Percentiles rank a stretch among this genome's conserved stretches.
phyloP scores from a whole-genome alignment of 2,329 filamentous ascomycete genomes.

The Diaporthe vexans region DNA sequence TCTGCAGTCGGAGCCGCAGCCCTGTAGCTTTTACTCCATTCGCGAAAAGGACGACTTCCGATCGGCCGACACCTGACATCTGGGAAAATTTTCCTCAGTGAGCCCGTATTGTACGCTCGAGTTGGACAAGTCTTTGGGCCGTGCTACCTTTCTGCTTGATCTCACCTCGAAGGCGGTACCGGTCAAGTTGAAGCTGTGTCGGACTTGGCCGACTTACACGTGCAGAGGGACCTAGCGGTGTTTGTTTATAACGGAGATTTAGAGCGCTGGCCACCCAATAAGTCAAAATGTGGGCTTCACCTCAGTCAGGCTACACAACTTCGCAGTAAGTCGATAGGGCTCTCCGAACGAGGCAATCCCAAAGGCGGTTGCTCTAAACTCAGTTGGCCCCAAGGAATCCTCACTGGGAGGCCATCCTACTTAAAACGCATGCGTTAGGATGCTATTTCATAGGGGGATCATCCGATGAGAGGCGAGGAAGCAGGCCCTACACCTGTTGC shows the following conservation, averaged over 20 bases:
- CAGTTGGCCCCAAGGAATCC: no score
- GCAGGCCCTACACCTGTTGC: not conserved
- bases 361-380: no score
- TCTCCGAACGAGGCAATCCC: not conserved
- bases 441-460: no score
- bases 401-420: not conserved
- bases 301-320: not conserved
- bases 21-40: not conserved
- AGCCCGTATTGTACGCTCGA: not conserved
- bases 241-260: not conserved
- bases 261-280: not conserved
- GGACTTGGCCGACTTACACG: constrained; percentile 10
- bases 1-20: constrained; percentile 1
- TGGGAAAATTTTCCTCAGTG: not conserved
- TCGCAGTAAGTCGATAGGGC: not conserved
- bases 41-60: constrained; percentile 11
- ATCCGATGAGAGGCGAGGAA: not conserved
- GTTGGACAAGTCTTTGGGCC: not conserved
- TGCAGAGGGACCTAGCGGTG: not conserved
- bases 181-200: not conserved
- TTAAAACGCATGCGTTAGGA: no score
- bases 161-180: not conserved
- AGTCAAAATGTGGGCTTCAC: not conserved
- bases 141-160: not conserved
- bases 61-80: constrained; percentile 17